These are phyloP conservation scores for Fusarium sulawesiense DNA, from an alignment of 2,329 filamentous ascomycete genomes.

Conservation along the genomic window DNA sequence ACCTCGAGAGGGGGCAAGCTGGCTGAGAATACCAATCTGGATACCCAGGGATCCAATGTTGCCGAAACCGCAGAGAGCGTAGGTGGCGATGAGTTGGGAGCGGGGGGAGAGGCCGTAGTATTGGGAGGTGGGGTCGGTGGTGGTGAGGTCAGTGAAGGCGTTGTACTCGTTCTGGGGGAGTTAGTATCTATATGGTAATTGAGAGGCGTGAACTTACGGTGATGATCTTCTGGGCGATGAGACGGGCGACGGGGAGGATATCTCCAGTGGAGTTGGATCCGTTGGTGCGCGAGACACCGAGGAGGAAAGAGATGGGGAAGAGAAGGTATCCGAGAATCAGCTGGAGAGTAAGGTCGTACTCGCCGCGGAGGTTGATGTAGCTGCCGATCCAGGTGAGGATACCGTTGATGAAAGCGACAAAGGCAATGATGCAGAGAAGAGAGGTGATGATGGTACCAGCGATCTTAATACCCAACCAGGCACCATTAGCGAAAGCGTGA, in stretches of 20 bases:
- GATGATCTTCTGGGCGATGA: constrained; percentile 89
- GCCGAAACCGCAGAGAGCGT: constrained; percentile 84
- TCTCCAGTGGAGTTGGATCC: constrained; percentile 54
- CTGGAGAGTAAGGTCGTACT: constrained; percentile 73
- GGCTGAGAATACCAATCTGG: constrained; percentile 87
- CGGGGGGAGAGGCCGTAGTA: constrained; percentile 74
- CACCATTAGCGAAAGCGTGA: constrained; percentile 86
- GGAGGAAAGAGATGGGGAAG: constrained; percentile 82
- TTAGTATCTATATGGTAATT: constrained; percentile 1
- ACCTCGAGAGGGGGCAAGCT: constrained; percentile 78
- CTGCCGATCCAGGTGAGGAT: constrained; percentile 85
- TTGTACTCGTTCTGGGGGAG: constrained; percentile 76
- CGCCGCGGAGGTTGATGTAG: constrained; percentile 78
- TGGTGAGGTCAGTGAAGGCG: constrained; percentile 70
- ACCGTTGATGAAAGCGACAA: constrained; percentile 79
- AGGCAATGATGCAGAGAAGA: constrained; percentile 84
- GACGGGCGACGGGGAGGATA: constrained; percentile 76
- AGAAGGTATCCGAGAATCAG: constrained; percentile 81
- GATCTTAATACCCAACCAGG: constrained; percentile 88
- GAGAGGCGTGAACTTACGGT: constrained; percentile 59
- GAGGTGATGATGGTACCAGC: constrained; percentile 84
- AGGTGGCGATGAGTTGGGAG: constrained; percentile 84
- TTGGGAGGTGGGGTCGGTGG: constrained; percentile 64
- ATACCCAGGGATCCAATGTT: constrained; percentile 90
- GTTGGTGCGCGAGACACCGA: constrained; percentile 73